Base-by-base conservation (phyloP, 768 basidiomycete species). In the Dioszegia crocea region DNA sequence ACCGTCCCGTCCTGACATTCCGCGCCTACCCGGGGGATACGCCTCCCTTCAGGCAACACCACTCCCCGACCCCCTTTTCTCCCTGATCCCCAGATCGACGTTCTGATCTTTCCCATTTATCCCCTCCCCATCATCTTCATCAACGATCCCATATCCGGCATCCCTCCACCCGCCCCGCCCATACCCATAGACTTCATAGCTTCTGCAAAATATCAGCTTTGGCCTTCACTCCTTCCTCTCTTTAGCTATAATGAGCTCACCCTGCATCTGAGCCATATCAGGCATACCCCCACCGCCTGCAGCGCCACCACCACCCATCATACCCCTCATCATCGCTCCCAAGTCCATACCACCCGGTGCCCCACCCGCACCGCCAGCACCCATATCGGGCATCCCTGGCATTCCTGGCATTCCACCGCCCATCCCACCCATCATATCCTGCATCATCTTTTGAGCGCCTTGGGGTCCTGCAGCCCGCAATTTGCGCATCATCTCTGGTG, bases 181-280 rank as follows among this genome's bases (percentile, higher is more conserved):
- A 70, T 78, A n/a, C 88, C 89, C 57, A 59, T 59, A 8, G 87
- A 86, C 51, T 84, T 78, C 88, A 93, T 92, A 87, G 90, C 89
- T 54, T 86, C 88, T 90, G 53, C 58, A 26, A 23, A 27, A 36
- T 4, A 50, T 58, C 27, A 63, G 41, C 33, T n/a, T 27, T 23
- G 19, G 41, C 41, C 33, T 19, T 30, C 29, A 36, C 9, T 38
- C 27, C 31, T 17, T 43, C 23, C 27, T 19, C 1, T n/a, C 14
- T 19, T 3, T 26, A 47, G 9, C 39, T 40, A 24, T 17, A n/a
- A 66, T 57, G 71, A 56, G n/a, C 63, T 57, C 16, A 64, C 62
- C 62, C 36, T 91, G 89, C 89, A 93, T 91, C 76, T 94, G 91
- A 60, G 89, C 88, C 88, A 94, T 88, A 71, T 92, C 91, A 52